Evolutionary conservation across 116 monocot species (phyloP).

Genomic region (Dioscorea cayenensis): DNA sequence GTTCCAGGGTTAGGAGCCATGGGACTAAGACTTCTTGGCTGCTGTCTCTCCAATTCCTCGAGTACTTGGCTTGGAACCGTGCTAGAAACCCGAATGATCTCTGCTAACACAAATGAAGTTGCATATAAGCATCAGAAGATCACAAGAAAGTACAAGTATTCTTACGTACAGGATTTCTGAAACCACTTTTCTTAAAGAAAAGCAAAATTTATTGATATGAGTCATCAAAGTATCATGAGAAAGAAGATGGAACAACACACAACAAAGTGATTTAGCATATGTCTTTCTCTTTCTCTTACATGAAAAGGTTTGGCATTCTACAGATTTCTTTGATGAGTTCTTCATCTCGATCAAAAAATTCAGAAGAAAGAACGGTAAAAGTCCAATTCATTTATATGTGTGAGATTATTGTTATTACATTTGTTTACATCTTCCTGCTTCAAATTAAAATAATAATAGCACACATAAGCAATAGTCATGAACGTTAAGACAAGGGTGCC

Average conservation of each 20-base stretch:
- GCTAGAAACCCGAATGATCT: constrained; percentile 61
- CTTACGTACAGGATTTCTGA: background rate
- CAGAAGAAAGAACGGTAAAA: too few species aligned
- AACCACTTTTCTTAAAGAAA: background rate
- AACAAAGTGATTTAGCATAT: background rate
- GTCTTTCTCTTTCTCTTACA: too few species aligned
- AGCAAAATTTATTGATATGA: too few species aligned
- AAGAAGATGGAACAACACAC: background rate
- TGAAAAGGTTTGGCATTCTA: too few species aligned
- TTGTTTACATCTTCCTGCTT: too few species aligned
- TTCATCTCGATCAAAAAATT: too few species aligned
- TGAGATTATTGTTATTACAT: too few species aligned
- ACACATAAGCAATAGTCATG: too few species aligned
- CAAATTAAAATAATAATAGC: too few species aligned
- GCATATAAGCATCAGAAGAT: background rate
- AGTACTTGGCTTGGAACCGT: constrained; percentile 52
- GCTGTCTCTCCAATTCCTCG: constrained; percentile 51
- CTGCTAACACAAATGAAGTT: constrained; percentile 22
- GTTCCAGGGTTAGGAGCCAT: constrained; percentile 49
- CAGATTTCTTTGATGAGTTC: too few species aligned
- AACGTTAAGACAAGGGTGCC: too few species aligned
- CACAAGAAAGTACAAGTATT: background rate
- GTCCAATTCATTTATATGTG: too few species aligned
- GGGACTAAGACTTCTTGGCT: constrained; percentile 63
- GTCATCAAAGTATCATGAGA: background rate